Base-by-base conservation (phyloP, 2,329 filamentous ascomycete species). In the Fusarium mexicanum region DNA sequence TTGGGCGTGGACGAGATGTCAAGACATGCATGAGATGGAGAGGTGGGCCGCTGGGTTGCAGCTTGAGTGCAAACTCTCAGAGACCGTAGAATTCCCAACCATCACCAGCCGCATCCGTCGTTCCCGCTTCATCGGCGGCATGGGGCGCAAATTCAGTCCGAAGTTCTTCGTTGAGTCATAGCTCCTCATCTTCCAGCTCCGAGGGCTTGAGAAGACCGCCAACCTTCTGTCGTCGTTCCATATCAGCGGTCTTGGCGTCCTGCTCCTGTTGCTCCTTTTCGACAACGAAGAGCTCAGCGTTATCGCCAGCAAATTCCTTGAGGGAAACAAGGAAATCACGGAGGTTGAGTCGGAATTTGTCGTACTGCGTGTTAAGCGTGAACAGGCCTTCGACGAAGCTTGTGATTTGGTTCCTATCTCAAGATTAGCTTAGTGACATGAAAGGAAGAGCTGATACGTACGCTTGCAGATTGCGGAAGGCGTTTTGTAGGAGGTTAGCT, bases 301-400 rank as follows among this genome's bases (percentile, higher is more conserved):
- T 98, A 84, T 99, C 96, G 60, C 94, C 96, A 2, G 94, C 92
- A 73, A 98, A 99, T 84, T 99, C 97, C 85, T 98, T 98, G 77
- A 99, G 87, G 29, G 95, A 97, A 79, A 99, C 97, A 76, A 99
- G 86, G 90, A 99, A 99, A 84, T 99, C 96, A 75, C 96, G 94
- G 60, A 99, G 87, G 79, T 97, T 95, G 63, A 98, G 91, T 82
- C 98, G 97, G 91, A 99, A 99, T 82, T 95, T 95, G 81, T 94
- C 93, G 75, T 97, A 91, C 79, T 97, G 93, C 64, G 93, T 93
- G 82, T 98, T 98, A 76, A 94, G 89, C 12, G 92, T 90, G 83
- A 99, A 98, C 17, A 99, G 86, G 17, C 94, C 94, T 78, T 97
- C 91, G 59, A 98, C 95, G 83, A 99, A 99, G 63, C 90, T 89